Conservation (phyloP, 192 early-diverging fungal genomes). For the Irineochytrium annulatum region DNA sequence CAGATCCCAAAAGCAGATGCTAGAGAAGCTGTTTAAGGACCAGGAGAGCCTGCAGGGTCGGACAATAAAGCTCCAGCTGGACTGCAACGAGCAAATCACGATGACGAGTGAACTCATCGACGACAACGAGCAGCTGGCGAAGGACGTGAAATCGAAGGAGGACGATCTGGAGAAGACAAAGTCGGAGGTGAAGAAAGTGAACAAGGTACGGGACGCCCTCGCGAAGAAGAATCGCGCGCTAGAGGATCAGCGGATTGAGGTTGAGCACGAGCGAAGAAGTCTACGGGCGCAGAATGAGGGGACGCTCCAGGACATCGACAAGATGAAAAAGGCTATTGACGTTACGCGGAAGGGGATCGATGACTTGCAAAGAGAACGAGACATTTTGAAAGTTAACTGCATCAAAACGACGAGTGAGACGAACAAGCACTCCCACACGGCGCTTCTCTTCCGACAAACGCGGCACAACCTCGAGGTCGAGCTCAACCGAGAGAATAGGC, state of each 20-base stretch:
- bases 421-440: slow-evolving; percentile 22
- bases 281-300: slow-evolving; percentile 39
- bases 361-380: slow-evolving; percentile 48
- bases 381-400: slow-evolving; percentile 42
- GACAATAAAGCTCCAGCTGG: slow-evolving; percentile 50
- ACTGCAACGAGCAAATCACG: slow-evolving; percentile 55
- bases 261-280: slow-evolving; percentile 45
- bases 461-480: slow-evolving; percentile 57
- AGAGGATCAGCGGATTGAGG: slow-evolving; percentile 53
- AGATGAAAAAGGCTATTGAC: slow-evolving; percentile 40
- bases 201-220: slow-evolving; percentile 43
- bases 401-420: slow-evolving; percentile 41
- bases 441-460: slow-evolving; percentile 41
- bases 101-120: slow-evolving; percentile 42
- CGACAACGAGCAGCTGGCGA: slow-evolving; percentile 40
- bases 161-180: slow-evolving; percentile 38
- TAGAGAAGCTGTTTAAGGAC: slow-evolving; percentile 53
- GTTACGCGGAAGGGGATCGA: slow-evolving; percentile 45
- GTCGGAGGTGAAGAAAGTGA: slow-evolving; percentile 48
- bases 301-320: slow-evolving; percentile 32
- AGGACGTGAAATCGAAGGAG: slow-evolving; percentile 45
- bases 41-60: slow-evolving; percentile 45
- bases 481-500: slow-evolving; percentile 30
- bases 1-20: slow-evolving; percentile 43
- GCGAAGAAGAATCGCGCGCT: slow-evolving; percentile 50